These are phyloP conservation scores for Botrytis fragariae DNA, from an alignment of 2,329 filamentous ascomycete species.

Conservation along the genomic window DNA sequence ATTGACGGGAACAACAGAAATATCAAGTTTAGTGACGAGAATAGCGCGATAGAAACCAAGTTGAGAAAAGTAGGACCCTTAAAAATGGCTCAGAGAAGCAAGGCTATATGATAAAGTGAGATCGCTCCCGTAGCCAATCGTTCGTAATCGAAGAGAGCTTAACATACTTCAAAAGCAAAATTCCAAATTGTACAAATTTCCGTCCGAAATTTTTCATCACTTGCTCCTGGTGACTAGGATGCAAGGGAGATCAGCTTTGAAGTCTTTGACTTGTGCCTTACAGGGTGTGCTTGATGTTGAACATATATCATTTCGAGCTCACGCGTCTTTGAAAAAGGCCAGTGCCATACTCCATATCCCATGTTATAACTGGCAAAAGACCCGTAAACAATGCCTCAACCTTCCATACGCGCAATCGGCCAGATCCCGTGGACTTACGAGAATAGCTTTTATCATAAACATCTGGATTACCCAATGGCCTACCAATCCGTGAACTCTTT, in stretches of 20 bases:
- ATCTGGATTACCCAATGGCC: background rate
- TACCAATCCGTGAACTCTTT: background rate
- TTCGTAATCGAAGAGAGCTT: background rate
- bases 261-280: background rate
- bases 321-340: background rate
- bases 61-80: background rate
- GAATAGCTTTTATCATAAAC: background rate
- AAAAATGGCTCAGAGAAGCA: background rate
- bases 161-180: background rate
- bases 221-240: background rate
- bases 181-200: background rate
- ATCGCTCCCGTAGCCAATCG: background rate
- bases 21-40: background rate
- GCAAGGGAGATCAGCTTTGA: background rate
- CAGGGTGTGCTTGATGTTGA: background rate
- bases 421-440: background rate
- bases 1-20: background rate
- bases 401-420: background rate
- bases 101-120: background rate
- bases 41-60: background rate
- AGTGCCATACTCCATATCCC: background rate
- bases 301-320: background rate
- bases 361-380: background rate
- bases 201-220: background rate
- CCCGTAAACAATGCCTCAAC: background rate